Conservation (phyloP, 371 early-diverging fungal genomes). For the Rhizopus sp. region DNA sequence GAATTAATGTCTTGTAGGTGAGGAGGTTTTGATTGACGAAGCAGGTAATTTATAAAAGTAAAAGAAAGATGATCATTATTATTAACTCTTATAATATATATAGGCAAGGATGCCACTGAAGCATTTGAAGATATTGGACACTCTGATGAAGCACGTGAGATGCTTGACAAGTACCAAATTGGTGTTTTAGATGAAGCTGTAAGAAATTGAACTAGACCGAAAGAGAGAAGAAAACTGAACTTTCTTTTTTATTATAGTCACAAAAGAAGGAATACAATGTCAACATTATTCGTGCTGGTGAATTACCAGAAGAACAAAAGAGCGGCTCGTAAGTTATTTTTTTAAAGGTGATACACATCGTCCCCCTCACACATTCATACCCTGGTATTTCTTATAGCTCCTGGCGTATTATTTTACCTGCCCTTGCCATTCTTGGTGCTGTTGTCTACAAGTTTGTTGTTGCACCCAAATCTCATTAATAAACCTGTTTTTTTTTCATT, state of each 20-base stretch:
- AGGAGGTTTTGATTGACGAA: constrained; percentile 64
- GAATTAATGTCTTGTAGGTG: constrained; percentile 36
- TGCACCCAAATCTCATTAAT: constrained; percentile 17
- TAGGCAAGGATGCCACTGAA: constrained; percentile 79
- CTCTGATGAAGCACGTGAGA: constrained; percentile 71
- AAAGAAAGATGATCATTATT: constrained; percentile 77
- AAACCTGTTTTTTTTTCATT: not conserved
- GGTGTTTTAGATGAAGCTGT: constrained; percentile 45
- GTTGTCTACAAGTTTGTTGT: constrained; percentile 48
- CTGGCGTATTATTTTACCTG: constrained; percentile 26
- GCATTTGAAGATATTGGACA: constrained; percentile 91
- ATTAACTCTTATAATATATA: constrained; percentile 49
- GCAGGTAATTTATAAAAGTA: constrained; percentile 34
- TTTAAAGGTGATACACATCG: not conserved
- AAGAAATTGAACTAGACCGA: constrained; percentile 20
- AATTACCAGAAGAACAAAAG: constrained; percentile 32
- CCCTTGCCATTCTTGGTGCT: constrained; percentile 25
- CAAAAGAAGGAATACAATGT: constrained; percentile 23
- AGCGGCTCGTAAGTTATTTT: constrained; percentile 42
- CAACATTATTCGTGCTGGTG: constrained; percentile 42
- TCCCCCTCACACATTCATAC: not conserved
- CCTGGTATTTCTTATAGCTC: constrained; percentile 10
- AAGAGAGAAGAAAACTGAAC: too few species aligned
- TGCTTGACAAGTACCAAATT: constrained; percentile 40
- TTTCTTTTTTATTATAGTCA: constrained; percentile 19